Base-by-base conservation (phyloP, 2,329 filamentous ascomycete species). In the Emergomyces pasteurianus region DNA sequence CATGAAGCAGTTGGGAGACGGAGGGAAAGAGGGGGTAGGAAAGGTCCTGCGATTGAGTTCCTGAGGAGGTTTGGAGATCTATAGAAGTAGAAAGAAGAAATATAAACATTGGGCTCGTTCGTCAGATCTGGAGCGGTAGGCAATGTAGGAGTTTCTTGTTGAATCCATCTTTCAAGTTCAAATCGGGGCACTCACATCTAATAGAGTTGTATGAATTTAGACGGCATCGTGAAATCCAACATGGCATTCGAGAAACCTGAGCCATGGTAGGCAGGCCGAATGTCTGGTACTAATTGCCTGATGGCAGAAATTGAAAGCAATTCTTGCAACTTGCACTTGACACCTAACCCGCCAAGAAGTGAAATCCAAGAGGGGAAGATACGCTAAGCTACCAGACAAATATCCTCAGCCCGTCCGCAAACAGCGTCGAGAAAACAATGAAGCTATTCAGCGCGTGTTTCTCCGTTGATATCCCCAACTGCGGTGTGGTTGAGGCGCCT, bases 1-100 rank as follows among this genome's bases (percentile, higher is more conserved):
- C 81, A 74, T 89, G 88, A 64, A 97, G 81, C 61, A 97, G 82
- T 68, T 90, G 85, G 71, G 84, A 81, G 59, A 97, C 91, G 2
- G 94, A 95, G 23, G 92, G 94, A 68, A 80, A 80, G 56, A 80
- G 75, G 42, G 78, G 78, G 68, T 79, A 79, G 61, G 72, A 74
- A 62, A 73, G 73, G 64, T 78, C 79, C 60, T 76, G 57, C 16
- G 18, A 28, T 50, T 72, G 69, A 38, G 65, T 58, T 38, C 72
- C 66, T 43, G 72, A 68, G 58, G 71, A 71, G 46, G 73, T 74
- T 64, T 71, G 66, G 43, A 75, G 66, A 63, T 73, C 73, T 75
- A 47, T 49, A 31, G 1, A 34, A 28, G 31, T n/a, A n/a, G n/a
- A n/a, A n/a, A 21, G 53, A 58, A 54, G 58, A 50, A n/a, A 42